A percentile compares a stretch with the other conserved stretches of the same genome.
These are phyloP conservation scores for Aureobasidium sp. DNA, from an alignment of 2,329 filamentous ascomycete genomes.

Conservation along the genomic window DNA sequence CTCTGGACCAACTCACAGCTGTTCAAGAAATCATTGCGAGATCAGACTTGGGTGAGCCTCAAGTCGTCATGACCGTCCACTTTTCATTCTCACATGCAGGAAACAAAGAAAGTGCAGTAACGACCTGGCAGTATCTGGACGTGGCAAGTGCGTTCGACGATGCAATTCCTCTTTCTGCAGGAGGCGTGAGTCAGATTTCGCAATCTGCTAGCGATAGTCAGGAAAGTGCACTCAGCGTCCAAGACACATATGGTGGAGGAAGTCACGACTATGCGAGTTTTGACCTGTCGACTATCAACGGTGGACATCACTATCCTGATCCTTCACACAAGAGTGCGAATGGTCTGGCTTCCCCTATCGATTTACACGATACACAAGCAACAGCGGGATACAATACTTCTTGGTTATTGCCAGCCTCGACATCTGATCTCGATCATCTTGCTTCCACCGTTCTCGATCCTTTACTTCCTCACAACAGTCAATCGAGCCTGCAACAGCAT, in stretches of 20 bases:
- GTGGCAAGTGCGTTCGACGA: slow-evolving; percentile 1
- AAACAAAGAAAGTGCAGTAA: slow-evolving; percentile 33
- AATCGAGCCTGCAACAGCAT: not conserved
- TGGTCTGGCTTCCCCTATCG: slow-evolving; percentile 9
- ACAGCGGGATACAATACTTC: not conserved
- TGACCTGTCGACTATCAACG: slow-evolving; percentile 19
- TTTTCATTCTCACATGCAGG: slow-evolving; percentile 42
- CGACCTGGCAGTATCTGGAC: slow-evolving; percentile 37
- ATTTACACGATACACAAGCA: slow-evolving; percentile 14
- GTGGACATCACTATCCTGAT: not conserved
- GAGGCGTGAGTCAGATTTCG: slow-evolving; percentile 9
- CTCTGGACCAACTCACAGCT: slow-evolving; percentile 42
- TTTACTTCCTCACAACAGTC: not conserved
- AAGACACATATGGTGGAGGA: slow-evolving; percentile 31
- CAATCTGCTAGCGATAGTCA: slow-evolving; percentile 15
- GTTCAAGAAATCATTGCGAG: slow-evolving; percentile 47
- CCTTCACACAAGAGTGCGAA: not conserved
- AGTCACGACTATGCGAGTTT: slow-evolving; percentile 24
- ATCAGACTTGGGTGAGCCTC: slow-evolving; percentile 29
- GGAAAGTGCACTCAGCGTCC: slow-evolving; percentile 30
- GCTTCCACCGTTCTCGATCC: slow-evolving; percentile 9
- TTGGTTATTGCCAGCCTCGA: not conserved
- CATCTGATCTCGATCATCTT: slow-evolving; percentile 23
- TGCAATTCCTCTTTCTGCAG: slow-evolving; percentile 1
- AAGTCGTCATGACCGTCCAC: slow-evolving; percentile 40